Conservation (phyloP, 1,284 basidiomycete genomes). For the Bondarzewia mesenterica region DNA sequence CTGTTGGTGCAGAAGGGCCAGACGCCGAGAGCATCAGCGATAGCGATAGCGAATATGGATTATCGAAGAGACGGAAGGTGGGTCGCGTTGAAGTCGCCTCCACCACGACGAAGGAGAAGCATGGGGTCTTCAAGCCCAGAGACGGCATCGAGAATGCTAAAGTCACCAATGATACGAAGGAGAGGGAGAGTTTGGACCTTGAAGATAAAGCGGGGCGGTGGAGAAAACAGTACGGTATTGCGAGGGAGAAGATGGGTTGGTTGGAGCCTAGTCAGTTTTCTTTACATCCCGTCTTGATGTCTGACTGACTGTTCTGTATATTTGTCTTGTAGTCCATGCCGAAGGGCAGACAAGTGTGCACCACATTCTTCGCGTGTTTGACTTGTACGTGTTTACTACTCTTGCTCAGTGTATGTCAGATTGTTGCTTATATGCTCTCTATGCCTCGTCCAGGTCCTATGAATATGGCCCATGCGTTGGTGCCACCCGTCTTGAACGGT, state of each 20-base stretch:
- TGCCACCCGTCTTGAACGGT: slow-evolving; percentile 76
- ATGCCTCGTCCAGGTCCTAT: slow-evolving; percentile 45
- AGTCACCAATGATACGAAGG: background rate
- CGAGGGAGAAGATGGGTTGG: slow-evolving; percentile 47
- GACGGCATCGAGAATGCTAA: background rate
- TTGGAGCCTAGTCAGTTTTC: slow-evolving; percentile 48
- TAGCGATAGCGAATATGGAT: too few species aligned
- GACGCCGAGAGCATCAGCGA: too few species aligned
- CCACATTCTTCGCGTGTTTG: slow-evolving; percentile 74
- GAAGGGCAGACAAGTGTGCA: slow-evolving; percentile 55
- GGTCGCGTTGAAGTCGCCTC: too few species aligned
- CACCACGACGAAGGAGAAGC: too few species aligned
- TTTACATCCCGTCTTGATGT: background rate
- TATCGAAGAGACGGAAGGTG: too few species aligned
- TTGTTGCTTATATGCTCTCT: background rate
- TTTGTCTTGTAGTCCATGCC: slow-evolving; percentile 42
- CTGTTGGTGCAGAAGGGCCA: too few species aligned
- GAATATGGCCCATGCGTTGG: slow-evolving; percentile 86
- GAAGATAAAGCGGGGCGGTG: slow-evolving; percentile 39
- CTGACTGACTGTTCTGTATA: slow-evolving; percentile 1
- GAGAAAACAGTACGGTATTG: slow-evolving; percentile 36
- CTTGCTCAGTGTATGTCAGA: slow-evolving; percentile 3
- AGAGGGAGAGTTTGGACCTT: slow-evolving; percentile 23
- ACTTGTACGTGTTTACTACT: slow-evolving; percentile 58
- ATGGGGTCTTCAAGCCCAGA: too few species aligned